Evolutionary conservation across 805 yeast genomes (phyloP), one percentile per base, ranked within the genome.

Genomic region (Wickerhamia fluorescens): DNA sequence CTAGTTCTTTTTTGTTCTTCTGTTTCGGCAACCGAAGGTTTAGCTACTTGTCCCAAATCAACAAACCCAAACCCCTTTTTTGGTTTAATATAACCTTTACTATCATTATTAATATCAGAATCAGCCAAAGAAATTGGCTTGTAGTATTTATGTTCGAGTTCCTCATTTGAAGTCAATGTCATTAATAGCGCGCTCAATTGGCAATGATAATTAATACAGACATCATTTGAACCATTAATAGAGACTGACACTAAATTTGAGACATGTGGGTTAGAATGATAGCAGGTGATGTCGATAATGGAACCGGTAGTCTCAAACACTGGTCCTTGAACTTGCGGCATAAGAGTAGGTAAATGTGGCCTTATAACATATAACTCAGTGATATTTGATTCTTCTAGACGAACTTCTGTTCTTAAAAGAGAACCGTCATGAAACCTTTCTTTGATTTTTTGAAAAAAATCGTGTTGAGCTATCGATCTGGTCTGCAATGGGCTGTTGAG

Each of bases 101-200:
- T 7, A 18, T 7, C 7, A 8, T 18, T 10, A 18, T 18, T 18
- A n/a, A n/a, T n/a, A 18, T 18, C 20, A 7, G 20, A 10, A 7
- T 8, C 20, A 8, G 10, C 10, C 9, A 10, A 10, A 18, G 20
- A 18, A 7, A 18, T 8, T 7, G 15, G 7, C 26, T 24, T 11
- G 26, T 6, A 6, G 10, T 12, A 7, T 11, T 7, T n/a, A 17
- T 12, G 16, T n/a, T n/a, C n/a, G n/a, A n/a, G n/a, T 7, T 9
- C 25, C 24, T 22, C 26, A 14, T 14, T 27, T 15, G 10, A 19
- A 16, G 27, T 25, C 20, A 22, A 19, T 16, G 30, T 34, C 60
- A 55, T 56, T 2, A 53, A 24, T 16, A 55, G 36, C 3, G 64
- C 59, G 13, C 32, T 36, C 12, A 52, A 33, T 33, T 58, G 64